These are phyloP conservation scores for Rehmannia glutinosa DNA, from an alignment of 257 asterid species.

Conservation along the genomic window DNA sequence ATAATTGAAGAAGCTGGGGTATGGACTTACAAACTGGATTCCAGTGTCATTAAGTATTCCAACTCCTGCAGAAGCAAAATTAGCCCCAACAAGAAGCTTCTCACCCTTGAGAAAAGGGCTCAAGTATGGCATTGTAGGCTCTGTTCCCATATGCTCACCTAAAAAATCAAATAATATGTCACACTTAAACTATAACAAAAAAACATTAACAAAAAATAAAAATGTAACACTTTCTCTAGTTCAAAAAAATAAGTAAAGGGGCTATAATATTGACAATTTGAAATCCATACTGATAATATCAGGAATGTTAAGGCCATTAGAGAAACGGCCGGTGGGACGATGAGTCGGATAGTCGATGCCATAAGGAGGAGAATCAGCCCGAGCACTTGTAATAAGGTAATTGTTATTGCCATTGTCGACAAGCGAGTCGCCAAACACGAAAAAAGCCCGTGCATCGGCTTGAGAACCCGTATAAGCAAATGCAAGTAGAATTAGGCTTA, in stretches of 20 bases:
- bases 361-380: slow-evolving; percentile 85
- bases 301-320: slow-evolving; percentile 86
- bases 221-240: not conserved
- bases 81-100: slow-evolving; percentile 72
- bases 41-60: slow-evolving; percentile 95
- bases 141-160: slow-evolving; percentile 70
- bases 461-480: slow-evolving; percentile 14
- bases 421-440: slow-evolving; percentile 83
- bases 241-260: not conserved
- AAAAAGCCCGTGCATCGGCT: slow-evolving; percentile 67
- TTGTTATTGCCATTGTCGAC: slow-evolving; percentile 93
- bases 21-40: slow-evolving; percentile 65
- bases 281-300: slow-evolving; percentile 55
- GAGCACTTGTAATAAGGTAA: slow-evolving; percentile 59
- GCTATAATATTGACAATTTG: not conserved
- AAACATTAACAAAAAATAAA: not conserved
- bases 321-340: slow-evolving; percentile 84
- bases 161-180: not conserved
- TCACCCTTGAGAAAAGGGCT: slow-evolving; percentile 53
- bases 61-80: slow-evolving; percentile 93
- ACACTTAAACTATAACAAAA: no score
- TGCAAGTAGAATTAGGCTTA: slow-evolving; percentile 24
- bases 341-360: slow-evolving; percentile 81
- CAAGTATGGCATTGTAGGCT: slow-evolving; percentile 63
- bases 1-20: not conserved